Evolutionary conservation across 345 rosid genomes (phyloP), one percentile per base, ranked within the genome.

Genomic region (Salix viminalis): DNA sequence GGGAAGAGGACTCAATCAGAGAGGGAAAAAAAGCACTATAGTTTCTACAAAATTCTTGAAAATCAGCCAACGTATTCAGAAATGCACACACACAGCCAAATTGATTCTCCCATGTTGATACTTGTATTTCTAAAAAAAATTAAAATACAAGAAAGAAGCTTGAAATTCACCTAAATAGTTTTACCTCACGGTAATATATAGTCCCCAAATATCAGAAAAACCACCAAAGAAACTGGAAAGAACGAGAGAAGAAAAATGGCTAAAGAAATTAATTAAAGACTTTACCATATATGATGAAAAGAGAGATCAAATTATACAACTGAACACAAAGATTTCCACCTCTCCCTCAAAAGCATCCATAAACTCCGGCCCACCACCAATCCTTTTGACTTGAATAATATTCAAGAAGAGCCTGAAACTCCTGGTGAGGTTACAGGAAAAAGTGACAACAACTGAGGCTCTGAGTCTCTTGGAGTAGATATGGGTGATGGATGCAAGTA

Each of bases 301-400:
- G 79, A 79, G 79, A 74, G 77, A 83, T 80, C 82, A 83, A 79
- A 88, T 86, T 85, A 83, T 85, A 88, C 86, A 86, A 79, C 82
- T 82, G 78, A 73, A 83, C 28, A 73, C 66, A 69, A 76, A 81
- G 78, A 79, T 82, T 79, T 79, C 78, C 50, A 58, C 46, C 77
- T 78, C 67, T 60, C 67, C 69, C 42, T 54, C 78, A 69, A 75
- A 72, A 79, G 65, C 82, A 74, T 72, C 65, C 74, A 80, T 34
- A 62, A 28, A 46, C 71, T 34, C 37, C n/a, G n/a, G n/a, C n/a
- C 37, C 73, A 70, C 15, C 24, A 21, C n/a, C 37, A 32, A 37
- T 66, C 41, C 71, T 11, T 42, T 21, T 58, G 34, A 58, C 46
- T 16, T 52, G 44, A 48, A 24, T 19, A 1, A 23, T 18, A 61